These are phyloP conservation scores for Fusarium sp. DNA, from an alignment of 2,329 filamentous ascomycete species.

Conservation along the genomic window DNA sequence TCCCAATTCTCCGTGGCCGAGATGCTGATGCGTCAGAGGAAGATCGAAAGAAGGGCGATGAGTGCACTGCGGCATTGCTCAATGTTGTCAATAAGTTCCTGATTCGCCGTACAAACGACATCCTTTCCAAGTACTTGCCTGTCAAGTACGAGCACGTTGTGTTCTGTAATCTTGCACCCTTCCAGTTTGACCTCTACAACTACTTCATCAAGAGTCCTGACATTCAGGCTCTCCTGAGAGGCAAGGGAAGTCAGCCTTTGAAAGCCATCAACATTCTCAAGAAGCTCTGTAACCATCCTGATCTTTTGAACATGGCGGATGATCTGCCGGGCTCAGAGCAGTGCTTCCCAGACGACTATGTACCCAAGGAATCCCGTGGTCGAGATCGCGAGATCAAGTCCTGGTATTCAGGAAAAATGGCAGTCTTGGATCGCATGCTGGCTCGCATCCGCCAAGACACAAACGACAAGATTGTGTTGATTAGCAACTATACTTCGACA, in stretches of 20 bases:
- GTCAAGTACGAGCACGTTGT: slow-evolving; percentile 99
- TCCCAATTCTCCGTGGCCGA: slow-evolving; percentile 90
- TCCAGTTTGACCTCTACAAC: slow-evolving; percentile 94
- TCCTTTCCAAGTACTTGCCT: slow-evolving; percentile 95
- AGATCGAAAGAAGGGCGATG: slow-evolving; percentile 84
- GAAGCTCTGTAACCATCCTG: slow-evolving; percentile 98
- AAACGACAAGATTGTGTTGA: slow-evolving; percentile 98
- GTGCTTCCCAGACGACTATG: slow-evolving; percentile 85
- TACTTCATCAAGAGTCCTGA: slow-evolving; percentile 97
- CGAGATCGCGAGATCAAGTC: slow-evolving; percentile 91
- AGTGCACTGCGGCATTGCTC: slow-evolving; percentile 83
- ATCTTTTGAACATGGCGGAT: slow-evolving; percentile 82
- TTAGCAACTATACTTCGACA: slow-evolving; percentile 98
- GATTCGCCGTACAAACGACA: slow-evolving; percentile 96
- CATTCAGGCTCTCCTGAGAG: slow-evolving; percentile 89
- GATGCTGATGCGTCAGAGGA: slow-evolving; percentile 89
- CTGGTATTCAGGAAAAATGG: slow-evolving; percentile 99
- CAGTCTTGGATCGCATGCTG: slow-evolving; percentile 97
- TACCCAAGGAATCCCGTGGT: slow-evolving; percentile 86
- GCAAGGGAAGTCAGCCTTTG: slow-evolving; percentile 93
- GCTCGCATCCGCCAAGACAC: slow-evolving; percentile 94
- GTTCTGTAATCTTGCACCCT: slow-evolving; percentile 93
- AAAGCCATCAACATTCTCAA: slow-evolving; percentile 98
- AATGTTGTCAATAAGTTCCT: slow-evolving; percentile 96
- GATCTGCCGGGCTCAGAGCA: slow-evolving; percentile 90